Conservation (phyloP, 768 basidiomycete species). For the Rhizopogon rudus region DNA sequence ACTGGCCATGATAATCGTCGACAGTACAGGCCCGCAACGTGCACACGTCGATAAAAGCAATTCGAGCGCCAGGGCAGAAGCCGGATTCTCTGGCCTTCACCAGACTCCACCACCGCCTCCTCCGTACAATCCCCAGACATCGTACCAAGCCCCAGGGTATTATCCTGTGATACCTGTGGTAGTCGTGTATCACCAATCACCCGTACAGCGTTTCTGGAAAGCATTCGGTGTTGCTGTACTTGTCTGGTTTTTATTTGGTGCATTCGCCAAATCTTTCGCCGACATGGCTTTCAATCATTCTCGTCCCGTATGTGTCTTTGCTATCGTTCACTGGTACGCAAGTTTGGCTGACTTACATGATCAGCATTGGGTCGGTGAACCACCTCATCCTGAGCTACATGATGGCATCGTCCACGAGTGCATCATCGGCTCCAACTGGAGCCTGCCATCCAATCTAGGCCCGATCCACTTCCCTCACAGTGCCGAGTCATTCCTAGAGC, state of each 20-base stretch:
- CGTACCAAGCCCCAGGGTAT: background rate
- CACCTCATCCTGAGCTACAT: background rate
- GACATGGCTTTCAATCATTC: background rate
- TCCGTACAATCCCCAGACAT: slow-evolving; percentile 1
- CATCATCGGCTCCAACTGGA: slow-evolving; percentile 16
- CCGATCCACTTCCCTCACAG: slow-evolving; percentile 17
- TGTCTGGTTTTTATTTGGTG: slow-evolving; percentile 15
- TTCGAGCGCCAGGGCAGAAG: background rate
- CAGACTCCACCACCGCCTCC: background rate
- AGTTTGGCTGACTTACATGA: background rate
- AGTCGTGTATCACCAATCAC: background rate
- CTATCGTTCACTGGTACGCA: background rate
- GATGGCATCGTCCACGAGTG: slow-evolving; percentile 10
- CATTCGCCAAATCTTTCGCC: background rate
- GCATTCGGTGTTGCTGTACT: slow-evolving; percentile 20
- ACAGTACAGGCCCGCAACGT: background rate
- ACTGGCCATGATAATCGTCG: slow-evolving; percentile 3
- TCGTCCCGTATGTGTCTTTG: background rate
- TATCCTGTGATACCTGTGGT: background rate
- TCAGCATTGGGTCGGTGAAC: background rate
- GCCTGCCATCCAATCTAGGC: background rate
- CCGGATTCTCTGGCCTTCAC: background rate
- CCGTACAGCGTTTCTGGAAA: slow-evolving; percentile 18
- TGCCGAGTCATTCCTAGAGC: slow-evolving; percentile 22
- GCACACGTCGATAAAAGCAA: background rate